Conservation (phyloP, 371 early-diverging fungal genomes). For the Phascolomyces articulosus region DNA sequence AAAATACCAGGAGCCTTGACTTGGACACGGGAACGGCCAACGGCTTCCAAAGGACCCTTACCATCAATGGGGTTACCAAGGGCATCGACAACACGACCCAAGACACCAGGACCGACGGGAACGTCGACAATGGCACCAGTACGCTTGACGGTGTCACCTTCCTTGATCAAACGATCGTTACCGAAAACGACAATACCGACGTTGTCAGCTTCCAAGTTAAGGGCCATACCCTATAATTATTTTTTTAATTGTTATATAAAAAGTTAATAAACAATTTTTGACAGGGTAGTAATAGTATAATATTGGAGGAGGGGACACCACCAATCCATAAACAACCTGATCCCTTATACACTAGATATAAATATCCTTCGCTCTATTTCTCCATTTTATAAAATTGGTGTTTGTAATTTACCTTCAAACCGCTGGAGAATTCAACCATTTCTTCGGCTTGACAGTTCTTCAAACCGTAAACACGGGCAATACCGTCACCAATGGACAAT, state of each 20-base stretch:
- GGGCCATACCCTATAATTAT: constrained; percentile 85
- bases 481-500: constrained; percentile 97
- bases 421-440: constrained; percentile 98
- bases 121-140: constrained; percentile 97
- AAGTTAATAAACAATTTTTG: background rate
- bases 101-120: constrained; percentile 87
- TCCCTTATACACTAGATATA: constrained; percentile 23
- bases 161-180: constrained; percentile 90
- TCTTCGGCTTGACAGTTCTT: constrained; percentile 97
- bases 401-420: constrained; percentile 72
- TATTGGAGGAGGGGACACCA: too few relatives aligned
- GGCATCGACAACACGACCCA: constrained; percentile 96
- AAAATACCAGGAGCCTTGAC: constrained; percentile 98
- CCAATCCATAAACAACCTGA: too few relatives aligned
- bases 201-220: constrained; percentile 97
- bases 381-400: too few relatives aligned
- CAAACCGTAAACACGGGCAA: constrained; percentile 95
- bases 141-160: constrained; percentile 93
- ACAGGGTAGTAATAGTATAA: too few relatives aligned
- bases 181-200: constrained; percentile 98
- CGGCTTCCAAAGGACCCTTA: constrained; percentile 88
- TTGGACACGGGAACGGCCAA: constrained; percentile 85
- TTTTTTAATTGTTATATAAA: constrained; percentile 48
- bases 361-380: constrained; percentile 50
- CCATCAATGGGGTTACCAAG: constrained; percentile 98